Percentiles rank a stretch among this genome's conserved stretches.
phyloP scores from a whole-genome alignment of 805 yeast genomes.

The Kodamaea fukazawae region DNA sequence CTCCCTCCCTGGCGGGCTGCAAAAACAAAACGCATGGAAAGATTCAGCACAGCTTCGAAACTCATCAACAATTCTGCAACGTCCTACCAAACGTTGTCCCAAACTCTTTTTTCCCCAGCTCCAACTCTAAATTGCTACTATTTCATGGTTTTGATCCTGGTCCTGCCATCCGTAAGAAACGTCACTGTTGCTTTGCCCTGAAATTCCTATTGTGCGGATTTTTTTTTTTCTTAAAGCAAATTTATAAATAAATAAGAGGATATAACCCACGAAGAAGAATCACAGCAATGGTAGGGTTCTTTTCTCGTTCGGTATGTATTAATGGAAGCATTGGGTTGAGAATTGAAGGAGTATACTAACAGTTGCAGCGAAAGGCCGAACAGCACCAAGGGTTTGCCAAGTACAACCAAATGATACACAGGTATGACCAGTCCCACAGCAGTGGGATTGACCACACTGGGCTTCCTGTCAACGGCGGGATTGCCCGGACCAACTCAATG shows the following conservation, averaged over 20 bases:
- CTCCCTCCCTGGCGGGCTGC: no score
- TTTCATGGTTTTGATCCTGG: no score
- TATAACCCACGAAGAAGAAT: no score
- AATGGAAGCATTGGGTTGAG: not conserved
- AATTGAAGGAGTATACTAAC: conserved; percentile 8
- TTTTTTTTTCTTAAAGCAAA: not conserved
- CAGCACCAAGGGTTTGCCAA: conserved; percentile 34
- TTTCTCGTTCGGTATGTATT: conserved; percentile 6
- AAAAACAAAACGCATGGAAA: no score
- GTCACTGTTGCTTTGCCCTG: conserved; percentile 5
- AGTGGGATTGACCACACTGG: conserved; percentile 12
- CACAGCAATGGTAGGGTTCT: conserved; percentile 7
- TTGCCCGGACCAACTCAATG: conserved; percentile 20
- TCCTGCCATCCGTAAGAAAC: no score
- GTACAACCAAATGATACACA: conserved; percentile 27
- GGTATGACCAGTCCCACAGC: conserved; percentile 14
- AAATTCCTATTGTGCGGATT: conserved; percentile 3
- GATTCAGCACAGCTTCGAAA: no score
- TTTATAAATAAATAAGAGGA: not conserved
- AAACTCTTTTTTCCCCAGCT: no score
- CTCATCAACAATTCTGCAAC: no score
- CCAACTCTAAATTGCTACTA: no score
- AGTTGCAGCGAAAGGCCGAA: conserved; percentile 15
- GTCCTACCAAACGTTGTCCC: no score
- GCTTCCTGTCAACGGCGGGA: conserved; percentile 12